A percentile compares a stretch with the other conserved stretches of the same genome.
phyloP scores from a whole-genome alignment of 805 yeast species.

The Priceomyces melissophilus region DNA sequence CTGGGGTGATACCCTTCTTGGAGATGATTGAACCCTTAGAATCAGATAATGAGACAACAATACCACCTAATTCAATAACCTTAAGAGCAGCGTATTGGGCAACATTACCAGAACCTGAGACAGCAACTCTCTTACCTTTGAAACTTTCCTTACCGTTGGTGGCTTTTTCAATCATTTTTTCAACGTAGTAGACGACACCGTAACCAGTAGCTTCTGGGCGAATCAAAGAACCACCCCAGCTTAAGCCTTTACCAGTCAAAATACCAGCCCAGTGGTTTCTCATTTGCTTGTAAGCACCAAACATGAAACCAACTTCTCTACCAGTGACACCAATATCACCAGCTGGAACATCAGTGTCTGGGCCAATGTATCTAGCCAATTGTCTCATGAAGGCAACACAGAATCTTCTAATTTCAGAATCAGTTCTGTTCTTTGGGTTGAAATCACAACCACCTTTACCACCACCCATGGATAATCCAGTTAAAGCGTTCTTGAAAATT shows the following conservation, averaged over 20 bases:
- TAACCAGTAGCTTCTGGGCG: constrained; percentile 99
- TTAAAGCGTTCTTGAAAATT: constrained; percentile 95
- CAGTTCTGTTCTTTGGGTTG: constrained; percentile 93
- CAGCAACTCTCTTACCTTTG: constrained; percentile 90
- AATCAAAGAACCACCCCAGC: constrained; percentile 99
- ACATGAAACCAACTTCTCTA: constrained; percentile 89
- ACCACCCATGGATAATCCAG: constrained; percentile 98
- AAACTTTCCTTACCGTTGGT: constrained; percentile 85
- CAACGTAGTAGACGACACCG: constrained; percentile 95
- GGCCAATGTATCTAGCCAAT: constrained; percentile 93
- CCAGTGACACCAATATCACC: constrained; percentile 99
- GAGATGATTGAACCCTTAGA: constrained; percentile 86
- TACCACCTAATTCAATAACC: constrained; percentile 95
- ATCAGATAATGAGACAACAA: constrained; percentile 90
- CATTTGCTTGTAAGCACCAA: constrained; percentile 93
- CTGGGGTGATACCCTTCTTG: constrained; percentile 77
- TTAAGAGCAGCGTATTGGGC: constrained; percentile 98
- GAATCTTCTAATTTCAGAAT: constrained; percentile 93
- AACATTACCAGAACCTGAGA: constrained; percentile 98
- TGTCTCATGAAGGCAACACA: constrained; percentile 95
- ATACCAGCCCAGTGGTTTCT: constrained; percentile 96
- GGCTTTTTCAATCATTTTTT: constrained; percentile 95
- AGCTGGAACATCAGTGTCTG: constrained; percentile 97
- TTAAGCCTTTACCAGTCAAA: constrained; percentile 94
- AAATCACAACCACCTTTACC: constrained; percentile 99